phyloP scores from a whole-genome alignment of 768 basidiomycete genomes.

The Lactifluus rugatus region DNA sequence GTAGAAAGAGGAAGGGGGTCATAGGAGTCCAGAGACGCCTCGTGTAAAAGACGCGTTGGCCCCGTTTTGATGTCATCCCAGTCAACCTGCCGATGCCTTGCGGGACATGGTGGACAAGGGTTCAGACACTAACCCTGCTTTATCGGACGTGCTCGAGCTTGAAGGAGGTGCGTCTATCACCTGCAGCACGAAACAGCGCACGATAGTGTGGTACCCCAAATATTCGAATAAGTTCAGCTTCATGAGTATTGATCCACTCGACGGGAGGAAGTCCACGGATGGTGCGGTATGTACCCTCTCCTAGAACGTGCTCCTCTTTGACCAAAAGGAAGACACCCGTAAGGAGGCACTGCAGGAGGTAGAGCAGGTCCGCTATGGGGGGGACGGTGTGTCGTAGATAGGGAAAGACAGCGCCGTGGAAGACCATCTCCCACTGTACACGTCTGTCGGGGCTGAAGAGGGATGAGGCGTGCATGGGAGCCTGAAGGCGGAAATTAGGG shows the following conservation, averaged over 20 bases:
- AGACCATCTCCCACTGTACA: constrained; percentile 87
- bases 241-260: constrained; percentile 69
- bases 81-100: constrained; percentile 16
- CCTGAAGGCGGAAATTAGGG: constrained; percentile 59
- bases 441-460: constrained; percentile 81
- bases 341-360: constrained; percentile 34
- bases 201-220: constrained; percentile 67
- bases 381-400: constrained; percentile 31
- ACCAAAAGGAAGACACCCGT: constrained; percentile 41
- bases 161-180: constrained; percentile 60
- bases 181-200: constrained; percentile 62
- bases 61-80: constrained; percentile 21
- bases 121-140: not conserved
- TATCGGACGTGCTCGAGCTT: constrained; percentile 53
- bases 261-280: constrained; percentile 67
- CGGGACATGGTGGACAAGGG: constrained; percentile 20
- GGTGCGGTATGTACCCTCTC: constrained; percentile 58
- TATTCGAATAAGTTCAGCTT: constrained; percentile 55
- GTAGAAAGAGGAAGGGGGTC: constrained; percentile 5
- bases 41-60: constrained; percentile 20
- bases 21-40: constrained; percentile 14
- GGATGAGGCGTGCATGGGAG: constrained; percentile 71
- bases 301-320: constrained; percentile 63
- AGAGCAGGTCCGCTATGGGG: constrained; percentile 30
- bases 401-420: constrained; percentile 39